Conservation (phyloP, 768 basidiomycete genomes). For the Pisolithus marmoratus region DNA sequence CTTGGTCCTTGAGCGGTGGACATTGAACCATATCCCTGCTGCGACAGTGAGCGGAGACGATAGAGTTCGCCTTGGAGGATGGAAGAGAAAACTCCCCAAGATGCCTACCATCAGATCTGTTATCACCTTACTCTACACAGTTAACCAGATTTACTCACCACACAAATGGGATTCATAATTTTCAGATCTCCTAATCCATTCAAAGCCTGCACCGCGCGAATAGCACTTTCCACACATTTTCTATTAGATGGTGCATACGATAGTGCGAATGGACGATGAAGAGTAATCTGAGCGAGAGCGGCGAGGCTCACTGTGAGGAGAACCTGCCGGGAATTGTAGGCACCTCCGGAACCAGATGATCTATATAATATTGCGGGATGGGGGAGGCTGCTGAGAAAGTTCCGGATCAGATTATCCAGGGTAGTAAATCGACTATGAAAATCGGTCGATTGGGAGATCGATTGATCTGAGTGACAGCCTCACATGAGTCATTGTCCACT, state of each 20-base stretch:
- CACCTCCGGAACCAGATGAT: neutral
- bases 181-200: constrained; percentile 9
- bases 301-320: constrained; percentile 14
- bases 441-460: constrained; percentile 35
- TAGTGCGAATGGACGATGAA: constrained; percentile 17
- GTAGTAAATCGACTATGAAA: constrained; percentile 41
- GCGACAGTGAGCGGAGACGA: constrained; percentile 8
- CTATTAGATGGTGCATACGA: constrained; percentile 9
- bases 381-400: constrained; percentile 24
- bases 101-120: constrained; percentile 9
- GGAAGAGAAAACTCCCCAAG: constrained; percentile 20
- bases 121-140: neutral
- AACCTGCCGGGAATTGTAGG: constrained; percentile 1
- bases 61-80: constrained; percentile 17
- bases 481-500: neutral
- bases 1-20: neutral
- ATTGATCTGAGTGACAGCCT: constrained; percentile 29
- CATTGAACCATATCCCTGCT: neutral
- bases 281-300: constrained; percentile 20
- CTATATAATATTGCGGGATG: neutral
- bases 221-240: constrained; percentile 12
- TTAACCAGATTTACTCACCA: neutral
- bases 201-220: constrained; percentile 11
- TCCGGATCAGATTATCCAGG: constrained; percentile 41
- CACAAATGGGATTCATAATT: constrained; percentile 13